Base-by-base conservation (phyloP, 2,329 filamentous ascomycete species). In the Penicillium sp. region DNA sequence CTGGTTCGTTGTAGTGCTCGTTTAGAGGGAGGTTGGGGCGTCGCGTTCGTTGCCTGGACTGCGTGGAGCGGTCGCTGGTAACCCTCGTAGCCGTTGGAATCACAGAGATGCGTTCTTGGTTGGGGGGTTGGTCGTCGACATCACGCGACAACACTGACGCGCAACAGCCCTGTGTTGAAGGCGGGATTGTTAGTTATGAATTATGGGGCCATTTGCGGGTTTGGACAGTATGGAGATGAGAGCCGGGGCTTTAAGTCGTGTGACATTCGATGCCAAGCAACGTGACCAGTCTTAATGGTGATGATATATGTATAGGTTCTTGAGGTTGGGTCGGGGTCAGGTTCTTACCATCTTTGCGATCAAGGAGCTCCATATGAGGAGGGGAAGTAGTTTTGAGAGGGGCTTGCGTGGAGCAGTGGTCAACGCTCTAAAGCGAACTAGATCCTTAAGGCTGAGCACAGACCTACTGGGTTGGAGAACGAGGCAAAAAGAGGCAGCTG, bases 1-100 rank as follows among this genome's bases (percentile, higher is more conserved):
- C 77, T 1, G 88, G 87, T 64, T 84, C 83, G 67, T 91, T 89
- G 69, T 89, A 88, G 69, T 89, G 87, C 66, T 88, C 82, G 46
- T 66, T 69, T 27, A 79, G 63, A 1, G 76, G 71, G 29, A 73
- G 58, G 13, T 67, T 59, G 2, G 59, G 36, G 9, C 57, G 55
- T 21, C 51, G 53, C 31, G 38, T 47, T 57, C 51, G 62, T 57
- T 61, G 61, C 60, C 46, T 23, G 36, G 59, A 46, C 38, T 61
- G 52, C 53, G 53, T 55, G 52, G 57, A 16, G 36, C 19, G 25
- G 45, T 49, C 23, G 56, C 45, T 52, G 38, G 60, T 59, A 48
- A 38, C 60, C 34, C 41, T 55, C 43, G 36, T 60, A 27, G 53
- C 45, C 25, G 44, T 23, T 45, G 23, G 23, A 4, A 23, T 23